These are phyloP conservation scores for Aspergillus ostianus DNA, from an alignment of 495 filamentous ascomycete genomes.

Conservation along the genomic window DNA sequence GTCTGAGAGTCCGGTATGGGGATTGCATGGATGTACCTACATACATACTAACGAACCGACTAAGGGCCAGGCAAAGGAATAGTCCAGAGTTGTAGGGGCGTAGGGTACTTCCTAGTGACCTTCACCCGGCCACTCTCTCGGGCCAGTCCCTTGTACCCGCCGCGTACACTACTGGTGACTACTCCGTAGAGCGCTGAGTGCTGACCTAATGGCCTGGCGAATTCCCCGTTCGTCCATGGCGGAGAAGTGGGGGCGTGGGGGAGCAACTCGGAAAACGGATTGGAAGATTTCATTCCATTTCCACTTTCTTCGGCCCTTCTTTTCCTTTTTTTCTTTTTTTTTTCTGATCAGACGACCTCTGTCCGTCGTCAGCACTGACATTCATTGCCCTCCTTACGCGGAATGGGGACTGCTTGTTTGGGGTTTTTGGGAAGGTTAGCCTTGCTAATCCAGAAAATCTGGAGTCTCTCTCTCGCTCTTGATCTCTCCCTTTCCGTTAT, in stretches of 20 bases:
- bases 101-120: not conserved
- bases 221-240: constrained; percentile 25
- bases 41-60: not conserved
- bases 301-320: constrained; percentile 1
- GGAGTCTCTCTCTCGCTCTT: too few relatives aligned
- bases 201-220: not conserved
- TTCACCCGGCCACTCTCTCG: not conserved
- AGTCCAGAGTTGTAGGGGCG: too few relatives aligned
- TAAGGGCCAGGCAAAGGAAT: too few relatives aligned
- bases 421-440: constrained; percentile 11
- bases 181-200: too few relatives aligned
- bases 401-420: constrained; percentile 7
- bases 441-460: not conserved
- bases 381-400: constrained; percentile 6
- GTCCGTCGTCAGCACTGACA: constrained; percentile 26
- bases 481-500: not conserved
- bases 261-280: constrained; percentile 4
- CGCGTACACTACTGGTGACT: too few relatives aligned
- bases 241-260: constrained; percentile 31
- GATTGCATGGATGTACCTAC: not conserved
- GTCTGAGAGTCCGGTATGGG: not conserved
- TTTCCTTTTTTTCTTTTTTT: constrained; percentile 8
- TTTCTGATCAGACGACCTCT: constrained; percentile 47
- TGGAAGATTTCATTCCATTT: not conserved
- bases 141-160: not conserved